phyloP scores from a whole-genome alignment of 176 grass and related monocot genomes.

The Panicum miliaceum region DNA sequence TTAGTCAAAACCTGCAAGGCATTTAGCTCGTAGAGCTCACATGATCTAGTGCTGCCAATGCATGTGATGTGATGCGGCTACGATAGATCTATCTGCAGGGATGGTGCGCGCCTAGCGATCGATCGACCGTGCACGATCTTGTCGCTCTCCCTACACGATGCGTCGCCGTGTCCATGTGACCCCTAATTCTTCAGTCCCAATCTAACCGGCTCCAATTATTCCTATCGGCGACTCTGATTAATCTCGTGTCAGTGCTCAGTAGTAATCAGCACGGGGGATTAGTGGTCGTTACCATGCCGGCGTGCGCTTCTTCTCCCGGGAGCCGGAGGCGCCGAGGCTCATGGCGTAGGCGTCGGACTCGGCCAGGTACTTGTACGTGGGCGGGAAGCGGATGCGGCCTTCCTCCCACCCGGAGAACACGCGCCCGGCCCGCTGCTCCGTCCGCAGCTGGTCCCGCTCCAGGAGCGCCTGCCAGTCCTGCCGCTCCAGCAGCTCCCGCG shows the following conservation, averaged over 20 bases:
- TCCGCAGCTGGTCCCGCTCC: conserved; percentile 73
- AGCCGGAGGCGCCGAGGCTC: conserved; percentile 28
- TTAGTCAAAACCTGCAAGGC: neutral
- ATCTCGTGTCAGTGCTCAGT: neutral
- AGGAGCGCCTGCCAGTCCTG: conserved; percentile 70
- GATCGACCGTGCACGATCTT: neutral
- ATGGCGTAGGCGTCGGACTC: conserved; percentile 81
- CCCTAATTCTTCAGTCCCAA: neutral
- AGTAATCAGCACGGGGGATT: neutral
- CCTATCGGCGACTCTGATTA: neutral
- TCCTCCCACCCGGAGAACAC: conserved; percentile 88
- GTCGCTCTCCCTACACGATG: neutral
- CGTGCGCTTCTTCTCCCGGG: conserved; percentile 57
- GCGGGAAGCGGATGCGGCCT: conserved; percentile 76
- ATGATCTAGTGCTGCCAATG: neutral
- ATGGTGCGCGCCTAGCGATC: neutral
- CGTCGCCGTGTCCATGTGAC: neutral
- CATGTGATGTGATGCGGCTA: neutral
- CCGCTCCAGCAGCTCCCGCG: conserved; percentile 52
- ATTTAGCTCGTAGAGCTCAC: neutral
- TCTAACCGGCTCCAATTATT: neutral
- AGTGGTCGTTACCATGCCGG: conserved; percentile 81
- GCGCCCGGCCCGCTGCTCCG: conserved; percentile 68
- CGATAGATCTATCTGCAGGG: neutral
- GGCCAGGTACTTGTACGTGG: conserved; percentile 85